These are phyloP conservation scores for Citrullus colocynthis DNA, from an alignment of 306 rosid species.

Conservation along the genomic window DNA sequence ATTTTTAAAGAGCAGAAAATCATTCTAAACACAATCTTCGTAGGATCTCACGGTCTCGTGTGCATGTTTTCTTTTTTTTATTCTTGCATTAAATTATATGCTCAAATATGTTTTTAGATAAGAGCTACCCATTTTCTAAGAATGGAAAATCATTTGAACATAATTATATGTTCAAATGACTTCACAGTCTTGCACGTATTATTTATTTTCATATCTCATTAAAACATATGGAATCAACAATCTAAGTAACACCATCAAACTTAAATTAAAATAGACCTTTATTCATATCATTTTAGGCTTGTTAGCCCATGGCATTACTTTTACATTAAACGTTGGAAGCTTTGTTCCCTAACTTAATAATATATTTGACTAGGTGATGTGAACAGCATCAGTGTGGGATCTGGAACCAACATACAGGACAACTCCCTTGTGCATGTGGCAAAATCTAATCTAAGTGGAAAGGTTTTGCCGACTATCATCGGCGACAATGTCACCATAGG, in stretches of 20 bases:
- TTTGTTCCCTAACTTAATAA: neutral
- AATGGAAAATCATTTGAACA: neutral
- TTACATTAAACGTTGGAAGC: neutral
- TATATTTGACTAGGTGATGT: slow-evolving; percentile 55
- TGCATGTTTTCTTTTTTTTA: neutral
- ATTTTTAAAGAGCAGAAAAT: neutral
- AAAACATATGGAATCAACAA: neutral
- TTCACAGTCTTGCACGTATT: neutral
- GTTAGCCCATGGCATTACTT: neutral
- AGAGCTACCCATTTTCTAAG: neutral
- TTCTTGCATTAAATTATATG: neutral
- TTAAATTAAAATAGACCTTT: neutral
- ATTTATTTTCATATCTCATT: neutral
- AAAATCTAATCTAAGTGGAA: slow-evolving; percentile 75
- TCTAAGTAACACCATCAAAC: neutral
- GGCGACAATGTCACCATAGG: slow-evolving; percentile 95
- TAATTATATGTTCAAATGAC: neutral
- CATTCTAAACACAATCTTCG: neutral
- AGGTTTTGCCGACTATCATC: slow-evolving; percentile 72
- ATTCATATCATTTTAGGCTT: neutral
- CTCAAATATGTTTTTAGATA: neutral
- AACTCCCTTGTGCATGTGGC: slow-evolving; percentile 91
- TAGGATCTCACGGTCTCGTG: neutral
- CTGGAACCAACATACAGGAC: slow-evolving; percentile 94
- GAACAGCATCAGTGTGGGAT: slow-evolving; percentile 77